Percentiles rank a stretch among this genome's conserved stretches.
Conservation (phyloP, 768 basidiomycete species). For the Omphalotus guepiniiformis region DNA sequence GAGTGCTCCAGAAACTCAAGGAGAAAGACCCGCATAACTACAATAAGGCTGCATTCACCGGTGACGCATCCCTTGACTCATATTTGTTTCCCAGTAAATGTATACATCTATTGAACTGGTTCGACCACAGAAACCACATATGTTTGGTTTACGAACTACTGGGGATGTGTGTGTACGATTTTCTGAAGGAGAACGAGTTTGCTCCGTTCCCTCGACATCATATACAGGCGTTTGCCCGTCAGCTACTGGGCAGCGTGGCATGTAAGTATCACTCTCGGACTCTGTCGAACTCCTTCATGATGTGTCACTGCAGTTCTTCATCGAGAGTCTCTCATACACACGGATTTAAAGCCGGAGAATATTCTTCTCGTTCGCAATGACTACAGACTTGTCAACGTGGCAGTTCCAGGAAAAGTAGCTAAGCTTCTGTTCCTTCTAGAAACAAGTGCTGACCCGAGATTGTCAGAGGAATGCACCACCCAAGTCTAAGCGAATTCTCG, state of each 20-base stretch:
- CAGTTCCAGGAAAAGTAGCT: conserved; percentile 62
- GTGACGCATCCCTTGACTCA: conserved; percentile 22
- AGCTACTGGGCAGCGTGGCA: conserved; percentile 87
- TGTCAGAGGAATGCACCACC: conserved; percentile 59
- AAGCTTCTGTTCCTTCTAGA: conserved; percentile 8
- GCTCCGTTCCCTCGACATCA: conserved; percentile 94
- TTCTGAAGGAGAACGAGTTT: conserved; percentile 97
- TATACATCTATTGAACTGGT: conserved; percentile 91
- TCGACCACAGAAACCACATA: conserved; percentile 97
- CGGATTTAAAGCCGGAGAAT: conserved; percentile 98
- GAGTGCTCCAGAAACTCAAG: conserved; percentile 88
- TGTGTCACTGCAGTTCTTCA: conserved; percentile 69
- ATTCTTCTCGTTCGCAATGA: conserved; percentile 90
- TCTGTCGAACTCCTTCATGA: conserved; percentile 15
- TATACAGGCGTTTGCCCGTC: conserved; percentile 92
- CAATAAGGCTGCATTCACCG: conserved; percentile 56
- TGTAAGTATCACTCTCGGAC: conserved; percentile 54
- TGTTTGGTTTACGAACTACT: conserved; percentile 95
- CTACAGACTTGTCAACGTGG: conserved; percentile 55
- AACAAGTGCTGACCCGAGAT: conserved; percentile 11
- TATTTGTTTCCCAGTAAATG: conserved; percentile 69
- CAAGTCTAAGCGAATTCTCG: conserved; percentile 72
- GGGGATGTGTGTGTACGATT: conserved; percentile 98
- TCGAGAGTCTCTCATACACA: conserved; percentile 87
- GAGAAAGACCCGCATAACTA: conserved; percentile 83